A percentile compares a stretch with the other conserved stretches of the same genome.
phyloP scores from a whole-genome alignment of 192 early-diverging fungal genomes.

The Pilobolus umbonatus region DNA sequence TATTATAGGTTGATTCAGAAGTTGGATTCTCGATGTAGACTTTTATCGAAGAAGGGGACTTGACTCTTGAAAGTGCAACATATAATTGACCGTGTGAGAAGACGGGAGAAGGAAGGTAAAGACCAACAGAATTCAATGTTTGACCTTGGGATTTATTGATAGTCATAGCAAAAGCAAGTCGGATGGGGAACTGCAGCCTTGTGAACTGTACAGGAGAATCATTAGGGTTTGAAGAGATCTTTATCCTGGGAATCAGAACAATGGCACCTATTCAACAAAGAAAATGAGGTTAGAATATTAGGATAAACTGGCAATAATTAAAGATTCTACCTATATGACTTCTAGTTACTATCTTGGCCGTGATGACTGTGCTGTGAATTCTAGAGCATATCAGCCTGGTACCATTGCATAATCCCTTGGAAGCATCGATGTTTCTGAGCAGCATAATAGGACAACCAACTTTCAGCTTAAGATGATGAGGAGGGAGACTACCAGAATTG shows the following conservation, averaged over 20 bases:
- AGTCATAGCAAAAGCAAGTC: constrained; percentile 19
- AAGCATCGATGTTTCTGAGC: not conserved
- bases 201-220: not conserved
- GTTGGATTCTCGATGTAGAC: too few relatives aligned
- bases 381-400: not conserved
- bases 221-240: not conserved
- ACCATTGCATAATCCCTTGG: not conserved
- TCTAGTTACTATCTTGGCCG: not conserved
- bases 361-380: not conserved
- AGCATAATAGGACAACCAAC: not conserved
- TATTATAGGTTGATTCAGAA: too few relatives aligned
- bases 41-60: not conserved
- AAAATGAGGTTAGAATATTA: too few relatives aligned
- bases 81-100: constrained; percentile 25
- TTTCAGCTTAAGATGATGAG: not conserved
- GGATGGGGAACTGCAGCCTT: constrained; percentile 19
- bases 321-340: not conserved
- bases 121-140: not conserved
- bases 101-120: constrained; percentile 8
- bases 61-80: not conserved
- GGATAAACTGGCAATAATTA: too few relatives aligned
- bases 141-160: constrained; percentile 30
- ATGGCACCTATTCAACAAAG: too few relatives aligned
- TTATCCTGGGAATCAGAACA: not conserved
- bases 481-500: not conserved